Base-by-base conservation (phyloP, 2,329 filamentous ascomycete species). In the Simplicillium sp. region DNA sequence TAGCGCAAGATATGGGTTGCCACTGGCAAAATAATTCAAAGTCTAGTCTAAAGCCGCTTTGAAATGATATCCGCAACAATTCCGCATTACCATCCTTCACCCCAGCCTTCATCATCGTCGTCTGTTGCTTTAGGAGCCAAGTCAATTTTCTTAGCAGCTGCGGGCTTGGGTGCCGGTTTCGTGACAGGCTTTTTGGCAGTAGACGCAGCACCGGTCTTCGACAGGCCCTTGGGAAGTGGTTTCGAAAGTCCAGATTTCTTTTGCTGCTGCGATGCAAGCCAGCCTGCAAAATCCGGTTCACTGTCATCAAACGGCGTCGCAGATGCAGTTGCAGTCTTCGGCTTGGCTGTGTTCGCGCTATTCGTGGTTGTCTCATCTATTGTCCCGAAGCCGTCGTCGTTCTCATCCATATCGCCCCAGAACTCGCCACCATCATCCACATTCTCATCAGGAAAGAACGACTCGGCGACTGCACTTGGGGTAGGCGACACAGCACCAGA, bases 271-370 rank as follows among this genome's bases (percentile, higher is more conserved):
- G 89, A 88, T 11, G 87, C 88, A 16, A 97, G 63, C 89, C 92
- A 97, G 5, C 88, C 89, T 5, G 88, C 90, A 61, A 98, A 97
- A 59, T 97, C 92, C 0, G 90, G 90, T 59, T 98, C 90, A 18
- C 84, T 80, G 50, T 95, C 88, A 44, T 90, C 86, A 48, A 84
- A 90, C 0, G 82, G 72, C 7, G 72, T 64, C 25, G 62, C 52
- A 6, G 56, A 57, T 7, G 53, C 55, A 33, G 55, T 49, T 14
- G 58, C 52, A 13, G 64, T 50, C 25, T 67, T 53, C 37, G 57
- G 57, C 44, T 44, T 16, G 44, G 39, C 11, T 43, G 42, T 29
- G 12, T 20, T 39, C 11, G 42, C n/a, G 17, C 20, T 44, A n/a
- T 46, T 46, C 5, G 52, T 43, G 2, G 52, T 38, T 7, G 67